phyloP scores from a whole-genome alignment of 2,329 filamentous ascomycete species.

The Neoarthrinium moseri region DNA sequence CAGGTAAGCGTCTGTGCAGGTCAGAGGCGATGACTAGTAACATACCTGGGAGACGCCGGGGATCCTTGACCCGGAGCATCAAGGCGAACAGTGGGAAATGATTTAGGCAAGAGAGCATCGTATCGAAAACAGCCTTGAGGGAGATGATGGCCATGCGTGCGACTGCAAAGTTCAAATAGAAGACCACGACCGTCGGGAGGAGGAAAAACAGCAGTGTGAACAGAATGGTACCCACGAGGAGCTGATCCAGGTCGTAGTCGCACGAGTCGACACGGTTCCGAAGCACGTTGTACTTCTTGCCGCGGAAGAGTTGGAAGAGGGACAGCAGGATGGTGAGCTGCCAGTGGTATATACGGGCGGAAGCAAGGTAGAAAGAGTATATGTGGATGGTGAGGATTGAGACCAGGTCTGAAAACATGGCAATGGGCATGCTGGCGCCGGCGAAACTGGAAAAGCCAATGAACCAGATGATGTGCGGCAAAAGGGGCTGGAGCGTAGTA shows the following conservation, averaged over 20 bases:
- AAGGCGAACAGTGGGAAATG: constrained; percentile 97
- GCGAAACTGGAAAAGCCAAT: constrained; percentile 94
- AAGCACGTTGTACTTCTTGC: constrained; percentile 96
- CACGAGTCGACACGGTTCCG: constrained; percentile 98
- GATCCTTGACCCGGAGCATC: constrained; percentile 95
- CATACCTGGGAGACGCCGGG: constrained; percentile 78
- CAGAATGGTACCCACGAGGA: constrained; percentile 92
- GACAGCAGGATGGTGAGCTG: constrained; percentile 95
- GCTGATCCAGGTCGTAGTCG: constrained; percentile 96
- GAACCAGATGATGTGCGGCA: constrained; percentile 87
- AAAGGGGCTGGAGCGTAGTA: constrained; percentile 69
- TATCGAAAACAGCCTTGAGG: constrained; percentile 88
- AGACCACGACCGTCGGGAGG: constrained; percentile 90
- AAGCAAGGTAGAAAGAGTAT: constrained; percentile 96
- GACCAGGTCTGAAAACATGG: constrained; percentile 89
- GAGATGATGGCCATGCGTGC: constrained; percentile 94
- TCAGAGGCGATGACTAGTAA: constrained; percentile 11
- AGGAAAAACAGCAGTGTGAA: constrained; percentile 96
- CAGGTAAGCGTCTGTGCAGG: constrained; percentile 20
- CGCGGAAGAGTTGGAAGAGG: constrained; percentile 96
- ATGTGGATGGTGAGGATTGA: constrained; percentile 93
- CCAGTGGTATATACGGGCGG: constrained; percentile 97
- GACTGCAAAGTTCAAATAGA: constrained; percentile 93
- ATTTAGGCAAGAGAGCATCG: constrained; percentile 87
- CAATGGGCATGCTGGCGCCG: constrained; percentile 94